Base-by-base conservation (phyloP, 352 stramenopile genomes). In the Phytophthora sansomeana region DNA sequence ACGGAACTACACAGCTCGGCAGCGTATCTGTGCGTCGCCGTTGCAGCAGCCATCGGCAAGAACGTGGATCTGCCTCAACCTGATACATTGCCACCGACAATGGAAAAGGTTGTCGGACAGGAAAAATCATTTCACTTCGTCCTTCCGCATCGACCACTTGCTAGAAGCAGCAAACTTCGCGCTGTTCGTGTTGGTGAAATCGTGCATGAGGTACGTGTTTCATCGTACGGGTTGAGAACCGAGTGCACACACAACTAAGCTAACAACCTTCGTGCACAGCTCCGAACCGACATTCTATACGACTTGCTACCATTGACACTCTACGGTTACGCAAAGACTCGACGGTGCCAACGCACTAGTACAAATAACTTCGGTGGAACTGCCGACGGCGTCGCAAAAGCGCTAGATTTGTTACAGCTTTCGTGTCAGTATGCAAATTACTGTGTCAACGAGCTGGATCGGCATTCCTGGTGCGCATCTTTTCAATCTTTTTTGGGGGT, bases 351-450 rank as follows among this genome's bases (percentile, higher is more conserved):
- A 43, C 26, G 0, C 0, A n/a, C 13, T 13, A 55, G 32, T 3
- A 48, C 30, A 30, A 17, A 24, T 16, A 51, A 8, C 41, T 5
- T 10, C 11, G 29, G 44, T 8, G 30, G 58, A 5, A 1, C 14
- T 8, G 39, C 57, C 4, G 14, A 49, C 13, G 52, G 14, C 9
- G 19, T 76, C 14, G 41, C 43, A 7, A 83, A 77, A 56, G 66
- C 67, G 4, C 52, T 85, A 6, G 38, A 68, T 35, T 29, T 92
- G 10, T 68, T 91, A 1, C 84, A 92, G 49, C 52, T 92, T 26
- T 78, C 84, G 2, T 90, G 82, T 16, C 84, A 92, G 52, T 92
- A 92, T 50, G 66, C 78, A n/a, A 54, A 59, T 14, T 70, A 86
- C 42, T 90, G 77, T 29, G 56, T 74, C 5, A 44, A 67, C 2